A percentile compares a stretch with the other conserved stretches of the same genome.
These are phyloP conservation scores for Meripilus lineatus DNA, from an alignment of 1,284 basidiomycete genomes.

Conservation along the genomic window DNA sequence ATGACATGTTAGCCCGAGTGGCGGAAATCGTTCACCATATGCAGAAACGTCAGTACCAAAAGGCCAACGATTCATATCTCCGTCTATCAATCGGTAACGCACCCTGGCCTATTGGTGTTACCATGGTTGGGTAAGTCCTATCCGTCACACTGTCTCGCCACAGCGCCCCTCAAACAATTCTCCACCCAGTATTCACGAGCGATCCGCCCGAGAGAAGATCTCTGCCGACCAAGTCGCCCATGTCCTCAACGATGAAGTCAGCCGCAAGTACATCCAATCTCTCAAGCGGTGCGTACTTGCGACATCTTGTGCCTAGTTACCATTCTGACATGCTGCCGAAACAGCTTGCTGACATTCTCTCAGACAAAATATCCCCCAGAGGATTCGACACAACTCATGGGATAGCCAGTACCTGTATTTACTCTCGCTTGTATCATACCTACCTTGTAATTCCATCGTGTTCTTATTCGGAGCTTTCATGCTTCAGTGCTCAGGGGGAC, in stretches of 20 bases:
- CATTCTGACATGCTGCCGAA: slow-evolving; percentile 4
- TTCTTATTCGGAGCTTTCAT: too few species aligned
- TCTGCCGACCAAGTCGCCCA: slow-evolving; percentile 96
- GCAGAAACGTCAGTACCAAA: slow-evolving; percentile 93
- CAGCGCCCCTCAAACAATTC: too few species aligned
- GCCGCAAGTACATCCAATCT: slow-evolving; percentile 98
- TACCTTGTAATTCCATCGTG: too few species aligned
- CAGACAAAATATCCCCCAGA: slow-evolving; percentile 93
- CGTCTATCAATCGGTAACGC: slow-evolving; percentile 97
- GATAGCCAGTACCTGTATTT: slow-evolving; percentile 35
- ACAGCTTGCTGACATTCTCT: slow-evolving; percentile 85
- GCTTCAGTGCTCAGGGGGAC: too few species aligned
- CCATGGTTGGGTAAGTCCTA: slow-evolving; percentile 86
- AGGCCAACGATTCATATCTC: slow-evolving; percentile 95
- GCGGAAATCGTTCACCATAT: slow-evolving; percentile 96
- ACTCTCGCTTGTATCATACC: too few species aligned
- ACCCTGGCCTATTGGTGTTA: slow-evolving; percentile 99
- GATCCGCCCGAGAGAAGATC: slow-evolving; percentile 96
- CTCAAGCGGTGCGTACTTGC: slow-evolving; percentile 71
- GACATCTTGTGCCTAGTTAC: slow-evolving; percentile 1
- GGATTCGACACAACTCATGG: slow-evolving; percentile 90
- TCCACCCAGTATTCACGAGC: slow-evolving; percentile 97
- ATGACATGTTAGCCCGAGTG: slow-evolving; percentile 85
- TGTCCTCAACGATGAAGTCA: slow-evolving; percentile 98
- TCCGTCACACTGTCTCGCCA: too few species aligned